These are phyloP conservation scores for Blastobotrys persicus DNA, from an alignment of 1,139 yeast species.

Conservation along the genomic window DNA sequence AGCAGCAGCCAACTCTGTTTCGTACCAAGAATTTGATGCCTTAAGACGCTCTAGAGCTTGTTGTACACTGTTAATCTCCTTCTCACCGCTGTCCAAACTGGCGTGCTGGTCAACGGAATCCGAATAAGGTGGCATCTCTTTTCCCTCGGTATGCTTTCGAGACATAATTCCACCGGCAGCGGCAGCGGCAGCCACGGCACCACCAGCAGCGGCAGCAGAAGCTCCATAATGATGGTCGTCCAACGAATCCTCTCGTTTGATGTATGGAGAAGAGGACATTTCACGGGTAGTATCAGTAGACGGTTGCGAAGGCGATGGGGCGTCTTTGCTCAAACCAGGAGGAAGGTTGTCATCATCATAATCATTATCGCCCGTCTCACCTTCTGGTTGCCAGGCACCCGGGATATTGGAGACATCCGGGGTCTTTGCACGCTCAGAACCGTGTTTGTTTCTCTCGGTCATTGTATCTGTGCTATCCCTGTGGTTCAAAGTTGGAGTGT, in stretches of 20 bases:
- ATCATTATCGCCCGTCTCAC: not conserved
- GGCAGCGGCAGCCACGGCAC: constrained; percentile 16
- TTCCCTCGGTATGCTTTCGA: not conserved
- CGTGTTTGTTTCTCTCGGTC: constrained; percentile 3
- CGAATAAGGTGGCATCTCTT: not conserved
- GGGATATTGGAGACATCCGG: constrained; percentile 23
- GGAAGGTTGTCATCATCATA: not conserved
- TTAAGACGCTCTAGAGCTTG: constrained; percentile 33
- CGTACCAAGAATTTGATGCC: constrained; percentile 38
- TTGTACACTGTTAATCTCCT: constrained; percentile 12
- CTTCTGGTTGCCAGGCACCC: constrained; percentile 24
- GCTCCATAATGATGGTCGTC: constrained; percentile 9
- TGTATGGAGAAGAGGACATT: not conserved
- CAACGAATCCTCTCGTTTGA: not conserved
- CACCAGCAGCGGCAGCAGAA: constrained; percentile 17
- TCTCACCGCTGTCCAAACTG: constrained; percentile 1
- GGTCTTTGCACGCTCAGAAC: constrained; percentile 1
- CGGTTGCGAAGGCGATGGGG: constrained; percentile 7
- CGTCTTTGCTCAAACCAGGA: not conserved
- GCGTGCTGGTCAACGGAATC: constrained; percentile 1
- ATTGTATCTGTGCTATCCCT: constrained; percentile 2
- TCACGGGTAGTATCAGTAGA: constrained; percentile 3
- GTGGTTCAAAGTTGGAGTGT: not conserved
- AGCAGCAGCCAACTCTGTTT: constrained; percentile 34
- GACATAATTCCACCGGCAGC: constrained; percentile 18